Evolutionary conservation across 768 basidiomycete species (phyloP).

Genomic region (Leucocoprinus leucothites): DNA sequence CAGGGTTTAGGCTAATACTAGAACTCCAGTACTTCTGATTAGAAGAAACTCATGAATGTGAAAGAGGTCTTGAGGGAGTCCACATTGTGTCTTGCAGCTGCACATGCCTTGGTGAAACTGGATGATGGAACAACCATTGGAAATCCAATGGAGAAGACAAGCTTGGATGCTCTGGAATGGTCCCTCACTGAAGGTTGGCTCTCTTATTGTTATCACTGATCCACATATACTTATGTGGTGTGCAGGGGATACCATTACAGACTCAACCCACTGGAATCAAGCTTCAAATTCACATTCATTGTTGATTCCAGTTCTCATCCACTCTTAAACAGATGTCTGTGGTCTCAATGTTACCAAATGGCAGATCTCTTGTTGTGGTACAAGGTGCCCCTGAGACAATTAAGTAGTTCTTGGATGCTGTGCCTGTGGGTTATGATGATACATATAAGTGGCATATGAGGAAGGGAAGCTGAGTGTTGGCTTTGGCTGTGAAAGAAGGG

Average conservation of each 20-base stretch:
- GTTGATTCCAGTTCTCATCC: slow-evolving; percentile 97
- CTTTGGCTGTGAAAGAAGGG: slow-evolving; percentile 85
- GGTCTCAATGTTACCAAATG: slow-evolving; percentile 61
- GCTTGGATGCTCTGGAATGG: slow-evolving; percentile 90
- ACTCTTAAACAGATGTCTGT: slow-evolving; percentile 98
- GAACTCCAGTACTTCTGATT: slow-evolving; percentile 50
- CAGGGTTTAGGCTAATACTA: slow-evolving; percentile 7
- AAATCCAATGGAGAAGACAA: slow-evolving; percentile 99
- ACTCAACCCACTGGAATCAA: slow-evolving; percentile 50
- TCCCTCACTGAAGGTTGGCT: slow-evolving; percentile 57
- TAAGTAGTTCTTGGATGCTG: slow-evolving; percentile 71
- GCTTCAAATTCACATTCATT: slow-evolving; percentile 60
- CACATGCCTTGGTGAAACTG: slow-evolving; percentile 90
- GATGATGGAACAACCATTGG: slow-evolving; percentile 95
- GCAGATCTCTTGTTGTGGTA: slow-evolving; percentile 65
- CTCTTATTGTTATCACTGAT: slow-evolving; percentile 21
- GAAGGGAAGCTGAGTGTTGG: slow-evolving; percentile 90
- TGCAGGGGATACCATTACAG: slow-evolving; percentile 63
- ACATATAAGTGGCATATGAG: slow-evolving; percentile 95
- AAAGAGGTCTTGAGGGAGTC: slow-evolving; percentile 76
- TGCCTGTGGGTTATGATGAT: slow-evolving; percentile 85
- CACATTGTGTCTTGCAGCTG: slow-evolving; percentile 84
- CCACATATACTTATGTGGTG: slow-evolving; percentile 47
- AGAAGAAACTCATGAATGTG: slow-evolving; percentile 69
- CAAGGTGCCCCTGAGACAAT: slow-evolving; percentile 99